Conservation (phyloP, 2,329 filamentous ascomycete species). For the Beauveria bassiana region DNA sequence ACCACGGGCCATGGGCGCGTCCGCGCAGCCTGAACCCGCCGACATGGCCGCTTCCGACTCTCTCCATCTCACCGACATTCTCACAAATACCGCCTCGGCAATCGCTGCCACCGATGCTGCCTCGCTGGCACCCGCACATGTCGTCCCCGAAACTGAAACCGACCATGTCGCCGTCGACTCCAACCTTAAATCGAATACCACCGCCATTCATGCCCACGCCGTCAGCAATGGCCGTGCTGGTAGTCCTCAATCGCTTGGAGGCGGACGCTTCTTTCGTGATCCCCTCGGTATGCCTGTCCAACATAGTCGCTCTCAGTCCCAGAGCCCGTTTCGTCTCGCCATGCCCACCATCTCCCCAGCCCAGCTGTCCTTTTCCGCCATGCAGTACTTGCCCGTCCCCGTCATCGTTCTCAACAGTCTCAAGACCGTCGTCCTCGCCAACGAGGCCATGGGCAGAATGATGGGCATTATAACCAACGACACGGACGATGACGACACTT, state of each 20-base stretch:
- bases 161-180: conserved; percentile 7
- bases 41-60: conserved; percentile 1
- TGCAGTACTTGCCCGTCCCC: conserved; percentile 69
- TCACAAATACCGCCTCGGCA: background rate
- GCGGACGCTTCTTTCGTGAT: conserved; percentile 29
- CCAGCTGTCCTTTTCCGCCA: conserved; percentile 56
- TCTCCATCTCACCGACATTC: background rate
- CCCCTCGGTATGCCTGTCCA: conserved; percentile 15
- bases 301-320: conserved; percentile 26
- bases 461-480: conserved; percentile 48
- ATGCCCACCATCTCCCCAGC: conserved; percentile 42
- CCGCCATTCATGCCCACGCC: conserved; percentile 2
- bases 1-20: background rate
- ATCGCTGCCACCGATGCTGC: conserved; percentile 13
- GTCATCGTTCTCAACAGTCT: conserved; percentile 58
- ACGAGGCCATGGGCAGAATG: conserved; percentile 66
- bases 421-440: conserved; percentile 66
- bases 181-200: conserved; percentile 16
- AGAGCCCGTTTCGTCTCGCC: conserved; percentile 30
- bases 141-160: conserved; percentile 13
- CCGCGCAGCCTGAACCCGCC: background rate
- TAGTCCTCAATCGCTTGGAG: conserved; percentile 19
- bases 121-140: conserved; percentile 5
- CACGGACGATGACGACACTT: conserved; percentile 31
- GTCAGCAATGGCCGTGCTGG: conserved; percentile 15